These are phyloP conservation scores for Nothophaeocryptopus gaeumannii DNA, from an alignment of 2,329 filamentous ascomycete species.

Conservation along the genomic window DNA sequence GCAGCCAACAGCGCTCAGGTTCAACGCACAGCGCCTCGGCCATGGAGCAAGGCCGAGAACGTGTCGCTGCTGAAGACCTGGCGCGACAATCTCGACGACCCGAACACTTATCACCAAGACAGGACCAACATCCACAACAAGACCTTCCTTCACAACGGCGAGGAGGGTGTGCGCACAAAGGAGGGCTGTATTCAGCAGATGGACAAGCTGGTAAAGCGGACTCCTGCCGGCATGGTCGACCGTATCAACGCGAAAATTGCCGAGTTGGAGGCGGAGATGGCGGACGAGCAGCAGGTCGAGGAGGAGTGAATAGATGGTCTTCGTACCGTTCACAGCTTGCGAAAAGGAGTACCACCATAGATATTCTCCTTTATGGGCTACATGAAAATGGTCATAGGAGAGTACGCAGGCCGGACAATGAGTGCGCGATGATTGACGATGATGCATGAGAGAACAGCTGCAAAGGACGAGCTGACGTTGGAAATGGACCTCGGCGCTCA, in stretches of 20 bases:
- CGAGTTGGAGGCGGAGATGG: constrained; percentile 1
- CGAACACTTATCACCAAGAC: background rate
- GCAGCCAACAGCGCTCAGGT: background rate
- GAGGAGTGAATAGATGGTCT: too few relatives aligned
- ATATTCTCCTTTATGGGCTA: too few relatives aligned
- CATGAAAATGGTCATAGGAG: too few relatives aligned
- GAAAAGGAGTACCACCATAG: too few relatives aligned
- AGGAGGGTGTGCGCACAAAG: background rate
- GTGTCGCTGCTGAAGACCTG: constrained; percentile 2
- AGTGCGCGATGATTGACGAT: too few relatives aligned
- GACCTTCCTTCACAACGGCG: background rate
- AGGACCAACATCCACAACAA: background rate
- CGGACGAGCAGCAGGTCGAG: too few relatives aligned
- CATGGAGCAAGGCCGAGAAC: background rate
- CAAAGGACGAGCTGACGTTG: too few relatives aligned
- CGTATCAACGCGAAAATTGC: constrained; percentile 2
- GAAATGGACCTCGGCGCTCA: too few relatives aligned
- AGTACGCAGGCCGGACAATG: too few relatives aligned
- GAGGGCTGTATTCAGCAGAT: background rate
- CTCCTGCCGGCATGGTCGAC: background rate
- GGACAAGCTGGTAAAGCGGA: constrained; percentile 1
- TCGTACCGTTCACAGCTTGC: too few relatives aligned
- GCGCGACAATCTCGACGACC: background rate
- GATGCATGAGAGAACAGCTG: too few relatives aligned
- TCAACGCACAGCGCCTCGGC: background rate